These are phyloP conservation scores for Lachancea fermentati DNA, from an alignment of 805 yeast genomes.

Conservation along the genomic window DNA sequence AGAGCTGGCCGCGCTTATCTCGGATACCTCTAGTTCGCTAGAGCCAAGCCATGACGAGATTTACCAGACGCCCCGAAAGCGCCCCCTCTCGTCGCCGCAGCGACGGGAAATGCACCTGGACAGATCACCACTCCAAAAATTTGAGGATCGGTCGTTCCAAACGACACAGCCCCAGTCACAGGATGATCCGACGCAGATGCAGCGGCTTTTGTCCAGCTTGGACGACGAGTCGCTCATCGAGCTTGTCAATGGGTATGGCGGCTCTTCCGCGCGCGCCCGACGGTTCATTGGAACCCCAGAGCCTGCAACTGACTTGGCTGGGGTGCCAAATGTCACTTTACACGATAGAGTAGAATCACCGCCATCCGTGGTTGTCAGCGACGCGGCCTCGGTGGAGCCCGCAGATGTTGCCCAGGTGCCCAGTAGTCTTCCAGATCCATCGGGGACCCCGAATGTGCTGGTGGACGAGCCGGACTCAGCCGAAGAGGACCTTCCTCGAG, in stretches of 20 bases:
- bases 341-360: too few species aligned
- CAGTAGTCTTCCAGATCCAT: too few species aligned
- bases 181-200: not conserved
- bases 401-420: too few species aligned
- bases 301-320: not conserved
- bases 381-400: too few species aligned
- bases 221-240: slow-evolving; percentile 8
- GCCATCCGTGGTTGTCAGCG: too few species aligned
- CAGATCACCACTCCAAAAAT: not conserved
- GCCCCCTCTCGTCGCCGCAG: not conserved
- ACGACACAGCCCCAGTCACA: not conserved
- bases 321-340: too few species aligned
- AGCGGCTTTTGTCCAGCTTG: slow-evolving; percentile 7
- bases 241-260: slow-evolving; percentile 4
- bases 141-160: not conserved
- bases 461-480: too few species aligned
- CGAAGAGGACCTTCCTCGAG: not conserved
- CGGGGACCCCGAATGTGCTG: too few species aligned
- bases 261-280: not conserved
- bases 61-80: not conserved
- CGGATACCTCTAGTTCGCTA: not conserved
- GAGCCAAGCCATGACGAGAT: not conserved
- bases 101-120: not conserved
- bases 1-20: not conserved
- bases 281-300: not conserved